phyloP scores from a whole-genome alignment of 2,329 filamentous ascomycete genomes.

The Rutstroemia sp. region DNA sequence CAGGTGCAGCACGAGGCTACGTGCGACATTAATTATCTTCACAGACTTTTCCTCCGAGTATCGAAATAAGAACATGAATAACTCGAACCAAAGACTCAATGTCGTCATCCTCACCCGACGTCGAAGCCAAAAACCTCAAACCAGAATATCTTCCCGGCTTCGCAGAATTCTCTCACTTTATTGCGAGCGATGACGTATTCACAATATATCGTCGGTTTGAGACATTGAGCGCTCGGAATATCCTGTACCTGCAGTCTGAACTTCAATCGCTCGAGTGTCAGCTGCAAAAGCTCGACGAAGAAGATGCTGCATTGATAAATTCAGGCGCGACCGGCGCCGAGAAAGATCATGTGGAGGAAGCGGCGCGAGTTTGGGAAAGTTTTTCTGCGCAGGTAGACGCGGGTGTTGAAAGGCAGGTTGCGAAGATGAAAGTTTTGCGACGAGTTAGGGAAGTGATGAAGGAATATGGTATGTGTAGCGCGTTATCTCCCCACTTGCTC shows the following conservation, averaged over 20 bases:
- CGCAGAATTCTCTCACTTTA: constrained; percentile 4
- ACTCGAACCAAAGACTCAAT: neutral
- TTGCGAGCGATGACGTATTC: constrained; percentile 8
- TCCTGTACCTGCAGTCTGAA: constrained; percentile 11
- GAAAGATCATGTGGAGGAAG: constrained; percentile 2
- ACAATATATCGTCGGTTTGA: neutral
- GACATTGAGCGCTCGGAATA: constrained; percentile 5
- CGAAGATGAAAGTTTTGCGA: neutral
- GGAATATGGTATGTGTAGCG: constrained; percentile 1
- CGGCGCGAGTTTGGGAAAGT: neutral
- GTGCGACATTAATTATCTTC: neutral
- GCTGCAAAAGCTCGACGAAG: neutral
- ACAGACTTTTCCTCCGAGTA: neutral
- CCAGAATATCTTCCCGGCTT: constrained; percentile 8
- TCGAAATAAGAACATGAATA: no score
- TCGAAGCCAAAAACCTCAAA: neutral
- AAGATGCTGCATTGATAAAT: constrained; percentile 2
- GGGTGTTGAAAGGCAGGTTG: neutral
- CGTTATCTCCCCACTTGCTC: no score
- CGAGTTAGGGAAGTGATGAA: constrained; percentile 1
- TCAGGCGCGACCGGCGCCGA: neutral
- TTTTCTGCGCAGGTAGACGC: neutral
- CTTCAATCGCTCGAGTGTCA: constrained; percentile 5
- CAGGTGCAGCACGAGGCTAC: no score
- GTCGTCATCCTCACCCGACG: neutral